Conservation (phyloP, 2,329 filamentous ascomycete species). For the Fusarium sp. region DNA sequence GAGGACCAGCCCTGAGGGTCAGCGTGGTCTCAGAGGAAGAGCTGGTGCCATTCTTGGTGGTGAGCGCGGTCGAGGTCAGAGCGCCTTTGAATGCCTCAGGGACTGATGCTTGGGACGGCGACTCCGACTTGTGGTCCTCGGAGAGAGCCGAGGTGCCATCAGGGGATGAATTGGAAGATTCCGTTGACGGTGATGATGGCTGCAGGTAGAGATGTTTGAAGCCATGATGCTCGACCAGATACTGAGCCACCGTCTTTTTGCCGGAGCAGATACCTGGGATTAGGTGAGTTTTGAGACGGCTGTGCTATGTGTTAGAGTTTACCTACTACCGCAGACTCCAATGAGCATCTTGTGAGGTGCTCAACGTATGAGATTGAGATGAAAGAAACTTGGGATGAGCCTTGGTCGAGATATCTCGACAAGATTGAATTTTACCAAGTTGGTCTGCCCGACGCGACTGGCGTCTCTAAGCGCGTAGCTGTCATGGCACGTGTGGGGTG, state of each 20-base stretch:
- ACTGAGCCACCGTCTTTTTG: slow-evolving; percentile 89
- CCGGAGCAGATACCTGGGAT: slow-evolving; percentile 87
- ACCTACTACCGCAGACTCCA: slow-evolving; percentile 78
- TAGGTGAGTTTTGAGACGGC: slow-evolving; percentile 19
- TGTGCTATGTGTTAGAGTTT: neutral
- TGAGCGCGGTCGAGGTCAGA: slow-evolving; percentile 43
- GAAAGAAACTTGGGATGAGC: neutral
- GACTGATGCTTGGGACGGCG: slow-evolving; percentile 16
- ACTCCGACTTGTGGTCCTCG: slow-evolving; percentile 15
- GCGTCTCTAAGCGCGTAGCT: slow-evolving; percentile 34
- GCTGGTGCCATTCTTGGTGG: slow-evolving; percentile 41
- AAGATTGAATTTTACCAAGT: slow-evolving; percentile 13
- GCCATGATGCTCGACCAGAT: slow-evolving; percentile 84
- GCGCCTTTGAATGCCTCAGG: slow-evolving; percentile 39
- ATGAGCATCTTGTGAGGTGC: slow-evolving; percentile 72
- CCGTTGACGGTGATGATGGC: slow-evolving; percentile 12
- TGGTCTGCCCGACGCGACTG: slow-evolving; percentile 24
- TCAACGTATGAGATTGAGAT: neutral
- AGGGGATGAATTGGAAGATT: slow-evolving; percentile 11
- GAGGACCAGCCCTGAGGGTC: slow-evolving; percentile 38
- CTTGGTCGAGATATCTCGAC: slow-evolving; percentile 4
- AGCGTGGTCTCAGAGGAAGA: slow-evolving; percentile 43
- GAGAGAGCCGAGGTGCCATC: slow-evolving; percentile 18
- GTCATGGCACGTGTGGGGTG: slow-evolving; percentile 31
- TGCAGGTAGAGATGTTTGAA: slow-evolving; percentile 79